Conservation (phyloP, 495 filamentous ascomycete species). For the Letharia lupina region DNA sequence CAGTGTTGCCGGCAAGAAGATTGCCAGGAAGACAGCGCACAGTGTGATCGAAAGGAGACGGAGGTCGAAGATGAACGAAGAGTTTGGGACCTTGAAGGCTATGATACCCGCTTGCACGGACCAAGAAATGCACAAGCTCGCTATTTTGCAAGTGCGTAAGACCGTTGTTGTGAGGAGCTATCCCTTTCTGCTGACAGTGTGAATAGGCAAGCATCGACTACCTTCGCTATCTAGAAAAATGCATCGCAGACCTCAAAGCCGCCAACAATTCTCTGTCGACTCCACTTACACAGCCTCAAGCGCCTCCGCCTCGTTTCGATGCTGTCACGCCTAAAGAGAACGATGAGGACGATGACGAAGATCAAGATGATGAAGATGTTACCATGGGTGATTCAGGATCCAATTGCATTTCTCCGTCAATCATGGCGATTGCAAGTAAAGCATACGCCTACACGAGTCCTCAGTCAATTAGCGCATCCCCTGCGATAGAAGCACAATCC, state of each 20-base stretch:
- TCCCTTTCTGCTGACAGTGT: slow-evolving; percentile 5
- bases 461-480: slow-evolving; percentile 22
- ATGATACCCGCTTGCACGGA: slow-evolving; percentile 90
- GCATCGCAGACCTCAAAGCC: slow-evolving; percentile 71
- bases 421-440: slow-evolving; percentile 19
- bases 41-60: slow-evolving; percentile 86
- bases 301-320: slow-evolving; percentile 13
- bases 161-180: neutral
- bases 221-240: slow-evolving; percentile 86
- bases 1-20: slow-evolving; percentile 80
- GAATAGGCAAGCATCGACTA: slow-evolving; percentile 89
- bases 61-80: slow-evolving; percentile 97
- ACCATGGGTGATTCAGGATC: slow-evolving; percentile 16
- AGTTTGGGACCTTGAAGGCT: slow-evolving; percentile 86
- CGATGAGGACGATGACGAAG: slow-evolving; percentile 30
- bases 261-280: slow-evolving; percentile 34
- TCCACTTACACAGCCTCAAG: slow-evolving; percentile 21
- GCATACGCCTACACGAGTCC: slow-evolving; percentile 15
- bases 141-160: slow-evolving; percentile 74
- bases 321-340: slow-evolving; percentile 19
- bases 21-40: slow-evolving; percentile 92
- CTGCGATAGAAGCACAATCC: slow-evolving; percentile 28
- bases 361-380: slow-evolving; percentile 20
- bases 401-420: slow-evolving; percentile 2
- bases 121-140: slow-evolving; percentile 96